Evolutionary conservation across 106 monocot species (phyloP).

Genomic region (Dioscorea alata): DNA sequence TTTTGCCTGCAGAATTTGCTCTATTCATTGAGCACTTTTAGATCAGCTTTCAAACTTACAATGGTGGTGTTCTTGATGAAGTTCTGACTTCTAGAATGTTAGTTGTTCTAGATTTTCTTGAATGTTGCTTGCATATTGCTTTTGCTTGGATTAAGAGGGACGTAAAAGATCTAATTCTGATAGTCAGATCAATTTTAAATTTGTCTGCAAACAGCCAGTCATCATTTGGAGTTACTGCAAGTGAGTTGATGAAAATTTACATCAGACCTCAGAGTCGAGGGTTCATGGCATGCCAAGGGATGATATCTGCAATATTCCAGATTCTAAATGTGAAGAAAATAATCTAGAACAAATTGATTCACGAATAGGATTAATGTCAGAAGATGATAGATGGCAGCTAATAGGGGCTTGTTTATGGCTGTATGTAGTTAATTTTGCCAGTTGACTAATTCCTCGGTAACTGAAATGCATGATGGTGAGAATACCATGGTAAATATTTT

Average conservation of each 20-base stretch:
- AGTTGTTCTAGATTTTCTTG: slow-evolving; percentile 57
- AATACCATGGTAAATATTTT: slow-evolving; percentile 6
- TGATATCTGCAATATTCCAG: slow-evolving; percentile 1
- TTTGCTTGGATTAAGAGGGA: slow-evolving; percentile 53
- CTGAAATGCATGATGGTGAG: slow-evolving; percentile 19
- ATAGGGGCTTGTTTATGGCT: slow-evolving; percentile 63
- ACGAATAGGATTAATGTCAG: slow-evolving; percentile 12
- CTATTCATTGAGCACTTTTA: slow-evolving; percentile 29
- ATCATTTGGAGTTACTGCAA: slow-evolving; percentile 32
- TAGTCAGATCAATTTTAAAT: slow-evolving; percentile 35
- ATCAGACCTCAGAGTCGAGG: slow-evolving; percentile 13
- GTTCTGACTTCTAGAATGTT: slow-evolving; percentile 16
- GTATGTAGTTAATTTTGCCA: slow-evolving; percentile 31
- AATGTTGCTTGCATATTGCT: slow-evolving; percentile 51
- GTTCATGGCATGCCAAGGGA: slow-evolving; percentile 22
- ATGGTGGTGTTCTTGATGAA: slow-evolving; percentile 2
- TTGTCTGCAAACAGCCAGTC: slow-evolving; percentile 20
- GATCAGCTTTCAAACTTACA: slow-evolving; percentile 32
- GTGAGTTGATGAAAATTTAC: slow-evolving; percentile 34
- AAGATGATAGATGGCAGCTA: slow-evolving; percentile 64
- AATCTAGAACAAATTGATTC: slow-evolving; percentile 16
- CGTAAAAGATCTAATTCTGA: slow-evolving; percentile 39
- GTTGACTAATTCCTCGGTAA: slow-evolving; percentile 27
- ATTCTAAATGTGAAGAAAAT: slow-evolving; percentile 5
- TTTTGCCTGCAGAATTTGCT: slow-evolving; percentile 25